Conservation (phyloP, 306 rosid genomes). For the Styphnolobium japonicum region DNA sequence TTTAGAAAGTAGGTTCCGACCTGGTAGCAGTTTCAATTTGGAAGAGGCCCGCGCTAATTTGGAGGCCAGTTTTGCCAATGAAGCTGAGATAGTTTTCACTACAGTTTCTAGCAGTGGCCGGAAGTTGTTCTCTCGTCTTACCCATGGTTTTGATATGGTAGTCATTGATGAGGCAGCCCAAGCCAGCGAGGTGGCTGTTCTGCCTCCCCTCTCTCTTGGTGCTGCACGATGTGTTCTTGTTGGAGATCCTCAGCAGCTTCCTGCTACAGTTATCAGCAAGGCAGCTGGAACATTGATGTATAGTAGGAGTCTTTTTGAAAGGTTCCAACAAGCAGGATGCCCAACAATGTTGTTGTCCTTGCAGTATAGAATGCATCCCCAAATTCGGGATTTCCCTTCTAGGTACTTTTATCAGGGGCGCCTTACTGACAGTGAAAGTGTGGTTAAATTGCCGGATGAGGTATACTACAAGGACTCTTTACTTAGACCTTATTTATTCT, state of each 20-base stretch:
- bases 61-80: constrained; percentile 99
- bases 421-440: constrained; percentile 87
- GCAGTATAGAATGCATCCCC: constrained; percentile 98
- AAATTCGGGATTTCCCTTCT: constrained; percentile 94
- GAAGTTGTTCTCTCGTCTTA: constrained; percentile 91
- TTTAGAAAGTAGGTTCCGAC: constrained; percentile 82
- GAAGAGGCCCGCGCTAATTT: constrained; percentile 97
- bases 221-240: constrained; percentile 98
- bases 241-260: constrained; percentile 99
- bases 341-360: constrained; percentile 95
- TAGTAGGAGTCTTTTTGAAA: constrained; percentile 94
- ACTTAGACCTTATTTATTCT: constrained; percentile 87
- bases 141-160: constrained; percentile 99
- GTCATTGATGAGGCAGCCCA: constrained; percentile 99
- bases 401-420: constrained; percentile 97
- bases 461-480: constrained; percentile 73
- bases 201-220: constrained; percentile 97
- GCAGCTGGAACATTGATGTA: constrained; percentile 97
- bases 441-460: constrained; percentile 78
- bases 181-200: constrained; percentile 95
- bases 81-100: constrained; percentile 96
- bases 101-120: constrained; percentile 99
- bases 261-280: constrained; percentile 98
- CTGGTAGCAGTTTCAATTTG: constrained; percentile 78
- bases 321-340: constrained; percentile 96